Evolutionary conservation across 345 rosid genomes (phyloP).

Genomic region (Cardamine occulta): DNA sequence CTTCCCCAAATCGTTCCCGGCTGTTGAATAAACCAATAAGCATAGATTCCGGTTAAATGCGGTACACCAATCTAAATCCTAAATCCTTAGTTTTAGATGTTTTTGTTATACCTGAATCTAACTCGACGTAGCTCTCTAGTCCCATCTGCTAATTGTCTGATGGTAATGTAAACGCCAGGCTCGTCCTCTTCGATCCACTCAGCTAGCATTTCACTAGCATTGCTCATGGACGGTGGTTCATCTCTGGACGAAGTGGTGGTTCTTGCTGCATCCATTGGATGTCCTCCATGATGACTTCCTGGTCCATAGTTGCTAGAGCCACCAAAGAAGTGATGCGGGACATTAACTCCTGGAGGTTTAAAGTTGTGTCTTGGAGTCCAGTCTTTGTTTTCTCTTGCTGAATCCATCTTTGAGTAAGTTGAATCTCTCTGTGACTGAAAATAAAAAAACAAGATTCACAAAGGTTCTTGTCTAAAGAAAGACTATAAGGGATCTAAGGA

Average conservation of each 20-base stretch:
- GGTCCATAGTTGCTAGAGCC: slow-evolving; percentile 61
- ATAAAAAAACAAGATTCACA: not conserved
- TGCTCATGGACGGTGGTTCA: slow-evolving; percentile 88
- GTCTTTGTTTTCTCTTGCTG: slow-evolving; percentile 66
- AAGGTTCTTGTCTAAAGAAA: slow-evolving; percentile 9
- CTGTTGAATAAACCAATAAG: slow-evolving; percentile 46
- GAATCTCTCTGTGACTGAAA: slow-evolving; percentile 72
- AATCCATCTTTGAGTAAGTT: slow-evolving; percentile 69
- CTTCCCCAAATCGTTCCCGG: slow-evolving; percentile 92
- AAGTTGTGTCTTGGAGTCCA: slow-evolving; percentile 82
- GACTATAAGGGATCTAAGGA: not conserved
- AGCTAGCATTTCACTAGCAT: slow-evolving; percentile 86
- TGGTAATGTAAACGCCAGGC: slow-evolving; percentile 93
- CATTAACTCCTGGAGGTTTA: slow-evolving; percentile 51
- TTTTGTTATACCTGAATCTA: slow-evolving; percentile 77
- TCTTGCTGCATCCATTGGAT: slow-evolving; percentile 67
- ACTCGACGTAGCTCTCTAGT: slow-evolving; percentile 96
- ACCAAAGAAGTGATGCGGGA: slow-evolving; percentile 47
- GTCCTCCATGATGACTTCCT: slow-evolving; percentile 55
- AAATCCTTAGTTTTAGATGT: slow-evolving; percentile 8
- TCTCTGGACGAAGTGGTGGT: slow-evolving; percentile 90
- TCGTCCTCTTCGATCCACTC: slow-evolving; percentile 96
- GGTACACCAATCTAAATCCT: not conserved
- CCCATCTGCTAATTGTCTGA: slow-evolving; percentile 86
- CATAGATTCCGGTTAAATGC: not conserved